Conservation (phyloP, 352 stramenopile genomes). For the Phytopythium litorale region DNA sequence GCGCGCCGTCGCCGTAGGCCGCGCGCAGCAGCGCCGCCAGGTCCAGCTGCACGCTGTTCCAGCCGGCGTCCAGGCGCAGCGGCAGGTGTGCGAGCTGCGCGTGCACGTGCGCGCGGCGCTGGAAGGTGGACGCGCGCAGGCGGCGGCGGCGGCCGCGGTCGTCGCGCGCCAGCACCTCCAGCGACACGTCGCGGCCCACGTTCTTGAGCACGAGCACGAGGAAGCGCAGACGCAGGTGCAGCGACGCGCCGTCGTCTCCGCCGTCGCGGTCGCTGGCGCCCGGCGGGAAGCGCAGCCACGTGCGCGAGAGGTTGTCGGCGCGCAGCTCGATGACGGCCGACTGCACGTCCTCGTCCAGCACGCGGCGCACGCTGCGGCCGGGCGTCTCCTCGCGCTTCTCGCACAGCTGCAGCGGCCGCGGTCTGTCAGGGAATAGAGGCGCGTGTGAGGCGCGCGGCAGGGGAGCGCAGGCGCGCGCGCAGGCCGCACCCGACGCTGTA, state of each 20-base stretch:
- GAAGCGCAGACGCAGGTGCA: conserved; percentile 47
- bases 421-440: conserved; percentile 12
- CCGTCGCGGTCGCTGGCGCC: neutral
- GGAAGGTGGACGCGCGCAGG: conserved; percentile 46
- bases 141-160: conserved; percentile 25
- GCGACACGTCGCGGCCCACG: conserved; percentile 30
- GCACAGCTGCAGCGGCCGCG: conserved; percentile 56
- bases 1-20: conserved; percentile 30
- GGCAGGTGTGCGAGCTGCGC: conserved; percentile 31
- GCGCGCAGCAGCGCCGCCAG: conserved; percentile 32
- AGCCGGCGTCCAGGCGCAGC: conserved; percentile 37
- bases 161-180: conserved; percentile 46
- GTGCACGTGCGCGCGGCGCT: conserved; percentile 38
- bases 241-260: conserved; percentile 10
- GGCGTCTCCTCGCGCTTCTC: conserved; percentile 40
- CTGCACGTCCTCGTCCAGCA: conserved; percentile 57
- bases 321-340: conserved; percentile 51
- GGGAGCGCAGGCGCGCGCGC: neutral
- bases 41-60: conserved; percentile 63
- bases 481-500: conserved; percentile 54
- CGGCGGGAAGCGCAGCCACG: conserved; percentile 47
- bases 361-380: conserved; percentile 25
- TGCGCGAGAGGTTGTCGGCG: conserved; percentile 27
- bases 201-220: conserved; percentile 48
- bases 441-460: neutral